phyloP scores from a whole-genome alignment of 192 early-diverging fungal species.

The Piromyces finnis region DNA sequence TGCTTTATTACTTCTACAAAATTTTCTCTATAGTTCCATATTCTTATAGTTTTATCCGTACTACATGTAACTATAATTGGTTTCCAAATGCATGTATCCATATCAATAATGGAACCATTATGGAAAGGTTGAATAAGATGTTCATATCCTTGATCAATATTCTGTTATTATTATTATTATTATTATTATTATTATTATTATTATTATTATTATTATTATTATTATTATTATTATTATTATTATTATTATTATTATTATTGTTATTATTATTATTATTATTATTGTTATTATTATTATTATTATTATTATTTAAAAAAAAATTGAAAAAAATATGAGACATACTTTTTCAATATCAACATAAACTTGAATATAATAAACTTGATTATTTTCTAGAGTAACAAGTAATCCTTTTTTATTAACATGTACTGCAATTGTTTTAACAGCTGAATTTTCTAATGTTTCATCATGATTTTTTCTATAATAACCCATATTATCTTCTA shows the following conservation, averaged over 20 bases:
- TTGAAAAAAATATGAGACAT: background rate
- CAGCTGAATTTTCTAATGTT: background rate
- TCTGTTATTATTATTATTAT: background rate
- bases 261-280: too few species aligned
- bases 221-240: too few species aligned
- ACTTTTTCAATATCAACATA: background rate
- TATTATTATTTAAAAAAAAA: too few species aligned
- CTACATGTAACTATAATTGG: slow-evolving; percentile 37
- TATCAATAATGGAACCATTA: slow-evolving; percentile 18
- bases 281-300: too few species aligned
- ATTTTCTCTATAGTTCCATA: slow-evolving; percentile 49
- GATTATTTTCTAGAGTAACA: background rate
- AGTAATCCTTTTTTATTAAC: background rate
- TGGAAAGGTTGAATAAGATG: slow-evolving; percentile 26
- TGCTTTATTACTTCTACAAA: slow-evolving; percentile 24
- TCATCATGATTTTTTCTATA: background rate
- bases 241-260: too few species aligned
- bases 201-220: too few species aligned
- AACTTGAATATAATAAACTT: background rate
- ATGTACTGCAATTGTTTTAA: background rate
- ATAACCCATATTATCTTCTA: background rate
- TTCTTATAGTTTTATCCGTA: slow-evolving; percentile 24
- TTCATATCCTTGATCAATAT: slow-evolving; percentile 4
- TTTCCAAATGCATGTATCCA: slow-evolving; percentile 32
- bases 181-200: too few species aligned